Percentiles rank a stretch among this genome's conserved stretches.
Conservation (phyloP, 2,329 filamentous ascomycete species). For the Sclerotinia trifoliorum region DNA sequence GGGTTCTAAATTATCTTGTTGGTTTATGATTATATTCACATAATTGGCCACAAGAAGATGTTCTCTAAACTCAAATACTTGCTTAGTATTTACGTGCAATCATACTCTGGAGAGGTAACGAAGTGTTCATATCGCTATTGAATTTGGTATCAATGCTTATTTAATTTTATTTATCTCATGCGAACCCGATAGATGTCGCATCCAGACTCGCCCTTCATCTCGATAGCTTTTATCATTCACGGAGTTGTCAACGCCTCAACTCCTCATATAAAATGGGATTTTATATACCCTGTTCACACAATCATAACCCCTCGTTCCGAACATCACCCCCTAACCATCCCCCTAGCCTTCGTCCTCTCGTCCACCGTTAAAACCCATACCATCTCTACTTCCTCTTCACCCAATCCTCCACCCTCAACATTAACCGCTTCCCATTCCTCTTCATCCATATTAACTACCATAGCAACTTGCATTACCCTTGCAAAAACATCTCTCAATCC, state of each 20-base stretch:
- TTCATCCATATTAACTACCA: slow-evolving; percentile 92
- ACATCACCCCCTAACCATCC: slow-evolving; percentile 51
- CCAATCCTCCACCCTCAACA: slow-evolving; percentile 37
- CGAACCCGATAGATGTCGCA: neutral
- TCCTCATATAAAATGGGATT: neutral
- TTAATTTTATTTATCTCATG: neutral
- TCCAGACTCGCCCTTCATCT: neutral
- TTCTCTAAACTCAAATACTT: neutral
- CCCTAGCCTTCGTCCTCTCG: slow-evolving; percentile 71
- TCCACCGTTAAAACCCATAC: slow-evolving; percentile 70
- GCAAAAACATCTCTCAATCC: slow-evolving; percentile 74
- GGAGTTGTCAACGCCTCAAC: neutral
- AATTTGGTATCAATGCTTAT: slow-evolving; percentile 2
- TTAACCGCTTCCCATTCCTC: slow-evolving; percentile 87
- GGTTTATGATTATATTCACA: neutral
- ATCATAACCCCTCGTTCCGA: neutral
- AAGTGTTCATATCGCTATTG: neutral
- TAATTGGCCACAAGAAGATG: neutral
- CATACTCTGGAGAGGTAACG: neutral
- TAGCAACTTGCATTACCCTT: slow-evolving; percentile 73
- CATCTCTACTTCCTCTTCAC: slow-evolving; percentile 61
- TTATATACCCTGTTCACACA: neutral
- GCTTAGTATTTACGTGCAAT: neutral
- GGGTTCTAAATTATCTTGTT: neutral
- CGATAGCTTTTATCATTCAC: neutral